A percentile compares a stretch with the other conserved stretches of the same genome.
Conservation (phyloP, 78 protist genomes). For the Dictyostelium firmibasis region DNA sequence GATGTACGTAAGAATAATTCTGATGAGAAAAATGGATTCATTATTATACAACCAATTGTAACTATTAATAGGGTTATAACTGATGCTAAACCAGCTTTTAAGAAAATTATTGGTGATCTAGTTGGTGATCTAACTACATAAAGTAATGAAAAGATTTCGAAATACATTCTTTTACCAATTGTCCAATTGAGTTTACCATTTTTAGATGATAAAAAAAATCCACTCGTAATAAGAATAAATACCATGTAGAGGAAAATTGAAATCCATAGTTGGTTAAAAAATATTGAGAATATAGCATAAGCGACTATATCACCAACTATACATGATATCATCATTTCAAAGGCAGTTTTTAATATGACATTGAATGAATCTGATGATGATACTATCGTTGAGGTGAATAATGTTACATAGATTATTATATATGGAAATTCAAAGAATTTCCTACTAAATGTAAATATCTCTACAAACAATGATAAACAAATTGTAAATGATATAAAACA, state of each 20-base stretch:
- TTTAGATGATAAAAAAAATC: not conserved
- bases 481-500: slow-evolving; percentile 14
- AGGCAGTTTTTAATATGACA: not conserved
- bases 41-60: not conserved
- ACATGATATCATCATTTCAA: slow-evolving; percentile 5
- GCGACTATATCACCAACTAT: not conserved
- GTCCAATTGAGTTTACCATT: not conserved
- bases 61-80: not conserved
- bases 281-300: not conserved
- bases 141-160: slow-evolving; percentile 12
- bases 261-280: not conserved
- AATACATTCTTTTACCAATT: slow-evolving; percentile 24
- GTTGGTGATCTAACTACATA: not conserved
- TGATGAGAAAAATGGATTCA: not conserved
- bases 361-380: slow-evolving; percentile 23
- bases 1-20: not conserved
- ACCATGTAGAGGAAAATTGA: not conserved
- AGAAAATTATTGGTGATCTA: not conserved
- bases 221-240: not conserved
- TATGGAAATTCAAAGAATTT: slow-evolving; percentile 4
- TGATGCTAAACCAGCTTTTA: not conserved
- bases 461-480: not conserved
- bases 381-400: slow-evolving; percentile 1
- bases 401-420: not conserved
- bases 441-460: not conserved